phyloP scores from a whole-genome alignment of 73 alveolate species.

The Paramecium caudatum region DNA sequence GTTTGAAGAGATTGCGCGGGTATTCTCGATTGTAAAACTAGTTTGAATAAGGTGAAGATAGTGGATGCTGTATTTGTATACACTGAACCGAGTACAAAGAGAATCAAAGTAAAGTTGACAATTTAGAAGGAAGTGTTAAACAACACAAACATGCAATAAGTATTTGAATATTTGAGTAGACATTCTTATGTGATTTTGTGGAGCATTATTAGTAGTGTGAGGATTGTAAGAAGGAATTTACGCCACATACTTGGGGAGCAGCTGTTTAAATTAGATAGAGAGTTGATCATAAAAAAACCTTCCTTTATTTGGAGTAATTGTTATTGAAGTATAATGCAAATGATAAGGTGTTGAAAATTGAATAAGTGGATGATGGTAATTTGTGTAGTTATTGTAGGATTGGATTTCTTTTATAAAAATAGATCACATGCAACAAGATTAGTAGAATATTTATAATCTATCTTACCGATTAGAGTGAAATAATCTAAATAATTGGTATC shows the following conservation, averaged over 20 bases:
- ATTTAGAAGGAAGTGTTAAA: conserved; percentile 93
- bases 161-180: conserved; percentile 38
- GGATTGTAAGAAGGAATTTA: conserved; percentile 96
- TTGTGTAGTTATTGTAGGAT: too few relatives aligned
- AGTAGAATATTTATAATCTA: conserved; percentile 89
- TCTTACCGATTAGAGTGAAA: conserved; percentile 89
- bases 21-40: not conserved
- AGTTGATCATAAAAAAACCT: conserved; percentile 96
- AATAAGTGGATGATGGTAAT: conserved; percentile 97
- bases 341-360: conserved; percentile 88
- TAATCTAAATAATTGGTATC: conserved; percentile 93
- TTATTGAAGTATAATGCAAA: conserved; percentile 95
- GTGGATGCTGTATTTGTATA: conserved; percentile 96
- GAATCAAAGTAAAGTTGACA: conserved; percentile 94
- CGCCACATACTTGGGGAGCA: conserved; percentile 99
- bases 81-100: conserved; percentile 98
- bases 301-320: conserved; percentile 94
- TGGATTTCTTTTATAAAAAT: conserved; percentile 95
- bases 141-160: conserved; percentile 84
- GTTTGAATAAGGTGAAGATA: conserved; percentile 80
- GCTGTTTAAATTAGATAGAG: conserved; percentile 93
- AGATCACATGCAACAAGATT: conserved; percentile 94
- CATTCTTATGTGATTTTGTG: conserved; percentile 91
- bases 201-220: conserved; percentile 96
- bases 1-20: conserved; percentile 84